These are phyloP conservation scores for Penicillium sp. DNA, from an alignment of 2,329 filamentous ascomycete species.

Conservation along the genomic window DNA sequence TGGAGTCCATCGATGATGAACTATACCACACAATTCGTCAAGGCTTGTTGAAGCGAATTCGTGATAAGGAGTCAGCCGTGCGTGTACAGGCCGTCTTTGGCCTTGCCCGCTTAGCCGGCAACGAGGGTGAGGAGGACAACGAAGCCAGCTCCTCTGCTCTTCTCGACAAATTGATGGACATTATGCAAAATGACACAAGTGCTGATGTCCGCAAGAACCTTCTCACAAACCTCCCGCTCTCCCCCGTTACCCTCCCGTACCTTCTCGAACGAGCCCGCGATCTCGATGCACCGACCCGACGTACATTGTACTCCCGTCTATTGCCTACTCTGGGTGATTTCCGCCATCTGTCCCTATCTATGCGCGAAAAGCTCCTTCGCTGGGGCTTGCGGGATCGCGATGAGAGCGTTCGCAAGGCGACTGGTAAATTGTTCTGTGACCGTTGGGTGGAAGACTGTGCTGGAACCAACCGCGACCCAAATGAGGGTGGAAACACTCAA, in stretches of 20 bases:
- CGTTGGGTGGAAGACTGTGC: conserved; percentile 98
- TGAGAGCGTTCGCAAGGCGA: conserved; percentile 88
- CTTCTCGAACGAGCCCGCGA: conserved; percentile 89
- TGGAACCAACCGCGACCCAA: conserved; percentile 60
- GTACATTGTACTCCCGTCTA: conserved; percentile 81
- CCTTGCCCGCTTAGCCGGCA: conserved; percentile 78
- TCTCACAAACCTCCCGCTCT: conserved; percentile 84
- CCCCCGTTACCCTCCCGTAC: conserved; percentile 77
- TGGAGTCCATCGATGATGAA: conserved; percentile 89
- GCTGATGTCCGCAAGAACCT: conserved; percentile 88
- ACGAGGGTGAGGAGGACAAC: conserved; percentile 66
- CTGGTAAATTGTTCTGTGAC: conserved; percentile 84
- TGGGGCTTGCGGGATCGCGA: conserved; percentile 95
- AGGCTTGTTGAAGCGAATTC: conserved; percentile 77
- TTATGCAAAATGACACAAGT: conserved; percentile 89
- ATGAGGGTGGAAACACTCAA: conserved; percentile 49
- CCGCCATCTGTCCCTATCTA: conserved; percentile 83
- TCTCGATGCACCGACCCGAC: conserved; percentile 76
- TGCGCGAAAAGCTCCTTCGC: conserved; percentile 90
- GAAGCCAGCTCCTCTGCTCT: conserved; percentile 65
- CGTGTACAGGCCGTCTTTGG: conserved; percentile 89
- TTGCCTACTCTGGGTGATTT: conserved; percentile 91
- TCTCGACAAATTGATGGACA: conserved; percentile 77
- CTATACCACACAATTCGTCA: conserved; percentile 79
- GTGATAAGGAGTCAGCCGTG: conserved; percentile 91